phyloP scores from a whole-genome alignment of 495 filamentous ascomycete genomes.

The Jackrogersella minutella region DNA sequence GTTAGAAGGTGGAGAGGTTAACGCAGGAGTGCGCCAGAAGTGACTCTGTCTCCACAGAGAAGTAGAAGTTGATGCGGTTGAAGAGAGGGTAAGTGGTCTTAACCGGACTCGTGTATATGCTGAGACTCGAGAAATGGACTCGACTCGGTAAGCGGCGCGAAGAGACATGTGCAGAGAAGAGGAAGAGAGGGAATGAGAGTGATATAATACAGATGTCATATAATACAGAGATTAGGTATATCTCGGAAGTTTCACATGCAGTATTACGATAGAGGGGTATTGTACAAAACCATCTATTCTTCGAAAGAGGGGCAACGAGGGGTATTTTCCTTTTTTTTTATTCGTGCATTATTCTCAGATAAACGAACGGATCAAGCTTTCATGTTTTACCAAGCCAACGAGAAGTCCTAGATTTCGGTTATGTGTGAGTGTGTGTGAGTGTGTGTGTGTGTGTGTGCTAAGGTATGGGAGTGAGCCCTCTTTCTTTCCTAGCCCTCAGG shows the following conservation, averaged over 20 bases:
- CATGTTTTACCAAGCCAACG: constrained; percentile 13
- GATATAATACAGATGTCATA: constrained; percentile 40
- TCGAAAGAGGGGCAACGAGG: constrained; percentile 38
- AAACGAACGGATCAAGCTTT: background rate
- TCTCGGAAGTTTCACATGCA: constrained; percentile 20
- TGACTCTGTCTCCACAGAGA: constrained; percentile 39
- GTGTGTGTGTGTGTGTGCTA: background rate
- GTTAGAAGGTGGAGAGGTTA: constrained; percentile 39
- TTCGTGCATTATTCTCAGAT: constrained; percentile 31
- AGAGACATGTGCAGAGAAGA: constrained; percentile 34
- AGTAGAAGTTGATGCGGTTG: constrained; percentile 8
- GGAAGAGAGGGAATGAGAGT: constrained; percentile 5
- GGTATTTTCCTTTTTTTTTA: constrained; percentile 34
- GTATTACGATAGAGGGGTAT: constrained; percentile 28
- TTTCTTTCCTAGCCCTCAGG: constrained; percentile 16
- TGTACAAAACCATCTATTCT: constrained; percentile 22
- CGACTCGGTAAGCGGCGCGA: constrained; percentile 39
- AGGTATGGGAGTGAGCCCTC: constrained; percentile 11
- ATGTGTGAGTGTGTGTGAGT: background rate
- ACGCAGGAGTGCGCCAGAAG: constrained; percentile 32
- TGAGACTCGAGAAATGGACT: constrained; percentile 40
- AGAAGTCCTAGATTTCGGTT: background rate
- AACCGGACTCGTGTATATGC: constrained; percentile 29
- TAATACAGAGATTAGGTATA: constrained; percentile 4
- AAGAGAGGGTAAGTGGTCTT: constrained; percentile 26